These are phyloP conservation scores for Rubus parviflorus DNA, from an alignment of 306 rosid genomes.

Conservation along the genomic window DNA sequence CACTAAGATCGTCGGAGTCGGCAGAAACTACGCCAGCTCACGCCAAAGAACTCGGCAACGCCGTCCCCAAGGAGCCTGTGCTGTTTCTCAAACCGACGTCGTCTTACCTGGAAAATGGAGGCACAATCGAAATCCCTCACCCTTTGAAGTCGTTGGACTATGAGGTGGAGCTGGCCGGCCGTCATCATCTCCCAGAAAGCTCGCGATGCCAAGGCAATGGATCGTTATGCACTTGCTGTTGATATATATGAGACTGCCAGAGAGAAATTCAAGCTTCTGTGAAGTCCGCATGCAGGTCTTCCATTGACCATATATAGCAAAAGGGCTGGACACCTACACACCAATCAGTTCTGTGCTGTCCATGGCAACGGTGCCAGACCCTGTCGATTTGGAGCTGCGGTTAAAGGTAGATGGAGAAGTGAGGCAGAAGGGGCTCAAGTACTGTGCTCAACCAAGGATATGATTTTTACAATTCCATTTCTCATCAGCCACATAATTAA, in stretches of 20 bases:
- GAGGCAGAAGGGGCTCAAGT: slow-evolving; percentile 60
- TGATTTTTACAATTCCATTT: slow-evolving; percentile 89
- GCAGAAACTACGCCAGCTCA: slow-evolving; percentile 94
- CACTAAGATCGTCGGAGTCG: slow-evolving; percentile 88
- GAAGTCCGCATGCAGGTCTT: slow-evolving; percentile 59
- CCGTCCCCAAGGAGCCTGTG: slow-evolving; percentile 94
- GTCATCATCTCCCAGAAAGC: slow-evolving; percentile 77
- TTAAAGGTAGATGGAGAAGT: slow-evolving; percentile 84
- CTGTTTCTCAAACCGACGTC: slow-evolving; percentile 91
- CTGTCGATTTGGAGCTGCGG: slow-evolving; percentile 84
- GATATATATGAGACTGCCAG: slow-evolving; percentile 81
- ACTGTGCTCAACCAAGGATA: slow-evolving; percentile 93
- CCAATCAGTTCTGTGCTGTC: slow-evolving; percentile 88
- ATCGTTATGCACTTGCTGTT: slow-evolving; percentile 90
- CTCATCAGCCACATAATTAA: slow-evolving; percentile 74
- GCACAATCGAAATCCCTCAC: slow-evolving; percentile 85
- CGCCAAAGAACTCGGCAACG: slow-evolving; percentile 96
- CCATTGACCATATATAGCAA: slow-evolving; percentile 84
- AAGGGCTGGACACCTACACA: slow-evolving; percentile 95
- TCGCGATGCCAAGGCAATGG: slow-evolving; percentile 91
- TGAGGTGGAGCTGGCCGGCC: slow-evolving; percentile 97
- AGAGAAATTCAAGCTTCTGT: slow-evolving; percentile 69
- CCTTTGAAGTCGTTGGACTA: slow-evolving; percentile 76
- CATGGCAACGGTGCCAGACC: slow-evolving; percentile 64
- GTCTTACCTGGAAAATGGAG: slow-evolving; percentile 83